Conservation (phyloP, 208 protist genomes). For the Porcisia deanei region DNA sequence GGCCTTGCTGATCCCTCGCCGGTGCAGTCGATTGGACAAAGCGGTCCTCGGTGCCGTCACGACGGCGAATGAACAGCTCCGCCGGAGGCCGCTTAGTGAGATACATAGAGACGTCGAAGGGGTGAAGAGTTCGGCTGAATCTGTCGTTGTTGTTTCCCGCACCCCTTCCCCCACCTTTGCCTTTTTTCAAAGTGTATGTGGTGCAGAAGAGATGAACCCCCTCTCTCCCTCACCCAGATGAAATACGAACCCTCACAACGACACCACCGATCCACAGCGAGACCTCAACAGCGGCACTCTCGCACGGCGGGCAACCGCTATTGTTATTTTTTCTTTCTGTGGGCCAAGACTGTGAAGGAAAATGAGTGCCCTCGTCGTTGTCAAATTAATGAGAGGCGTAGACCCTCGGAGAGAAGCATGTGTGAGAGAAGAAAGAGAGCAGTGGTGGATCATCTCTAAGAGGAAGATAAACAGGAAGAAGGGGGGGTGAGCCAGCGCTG, state of each 20-base stretch:
- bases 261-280: too few species aligned
- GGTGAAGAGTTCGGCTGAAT: background rate
- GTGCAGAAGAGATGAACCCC: too few species aligned
- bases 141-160: background rate
- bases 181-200: background rate
- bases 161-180: background rate
- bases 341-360: too few species aligned
- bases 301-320: too few species aligned
- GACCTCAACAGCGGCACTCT: too few species aligned
- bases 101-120: background rate
- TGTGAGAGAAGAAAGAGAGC: background rate
- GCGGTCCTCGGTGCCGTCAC: constrained; percentile 60
- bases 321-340: too few species aligned
- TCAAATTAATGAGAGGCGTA: background rate
- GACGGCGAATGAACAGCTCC: constrained; percentile 65
- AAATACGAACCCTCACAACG: too few species aligned
- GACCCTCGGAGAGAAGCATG: background rate
- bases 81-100: constrained; percentile 44
- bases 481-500: too few species aligned
- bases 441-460: background rate
- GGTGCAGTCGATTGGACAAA: constrained; percentile 52
- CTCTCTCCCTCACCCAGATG: too few species aligned
- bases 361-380: background rate
- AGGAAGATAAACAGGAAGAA: background rate
- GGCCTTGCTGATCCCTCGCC: background rate